These are phyloP conservation scores for Nymphaea colorata DNA, from an alignment of 164 flowering plant species.

Conservation along the genomic window DNA sequence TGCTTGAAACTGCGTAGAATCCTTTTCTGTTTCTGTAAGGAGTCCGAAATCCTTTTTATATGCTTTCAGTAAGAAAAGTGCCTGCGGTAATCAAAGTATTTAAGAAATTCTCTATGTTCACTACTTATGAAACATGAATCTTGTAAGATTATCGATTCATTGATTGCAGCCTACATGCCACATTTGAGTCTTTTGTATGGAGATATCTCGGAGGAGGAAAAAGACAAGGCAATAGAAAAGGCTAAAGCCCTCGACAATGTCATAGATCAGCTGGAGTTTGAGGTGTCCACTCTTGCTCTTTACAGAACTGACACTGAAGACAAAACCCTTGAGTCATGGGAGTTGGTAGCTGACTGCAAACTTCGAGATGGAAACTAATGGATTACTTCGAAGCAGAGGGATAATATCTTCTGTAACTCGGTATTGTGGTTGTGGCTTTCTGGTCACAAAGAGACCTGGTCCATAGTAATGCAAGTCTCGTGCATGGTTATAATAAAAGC, in stretches of 20 bases:
- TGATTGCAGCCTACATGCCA: slow-evolving; percentile 82
- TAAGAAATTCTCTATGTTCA: too few species aligned
- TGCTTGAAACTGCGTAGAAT: too few species aligned
- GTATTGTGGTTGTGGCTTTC: neutral
- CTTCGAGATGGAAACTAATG: slow-evolving; percentile 12
- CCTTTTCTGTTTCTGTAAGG: too few species aligned
- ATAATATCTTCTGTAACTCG: neutral
- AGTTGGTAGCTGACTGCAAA: slow-evolving; percentile 48
- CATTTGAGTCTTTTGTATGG: slow-evolving; percentile 85
- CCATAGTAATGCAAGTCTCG: neutral
- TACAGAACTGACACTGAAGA: slow-evolving; percentile 77
- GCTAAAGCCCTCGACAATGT: slow-evolving; percentile 43
- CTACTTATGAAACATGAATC: too few species aligned
- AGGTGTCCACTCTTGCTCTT: slow-evolving; percentile 47
- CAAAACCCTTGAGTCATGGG: slow-evolving; percentile 75
- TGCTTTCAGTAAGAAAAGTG: too few species aligned
- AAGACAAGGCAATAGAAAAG: slow-evolving; percentile 62
- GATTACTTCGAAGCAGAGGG: neutral
- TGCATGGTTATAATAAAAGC: neutral
- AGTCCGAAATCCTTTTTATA: too few species aligned
- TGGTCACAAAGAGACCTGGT: neutral
- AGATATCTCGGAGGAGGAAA: slow-evolving; percentile 72
- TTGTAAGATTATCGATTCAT: neutral
- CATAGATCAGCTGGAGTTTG: slow-evolving; percentile 44
- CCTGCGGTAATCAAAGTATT: too few species aligned